These are phyloP conservation scores for Narthecium ossifragum DNA, from an alignment of 106 monocot species.

Conservation along the genomic window DNA sequence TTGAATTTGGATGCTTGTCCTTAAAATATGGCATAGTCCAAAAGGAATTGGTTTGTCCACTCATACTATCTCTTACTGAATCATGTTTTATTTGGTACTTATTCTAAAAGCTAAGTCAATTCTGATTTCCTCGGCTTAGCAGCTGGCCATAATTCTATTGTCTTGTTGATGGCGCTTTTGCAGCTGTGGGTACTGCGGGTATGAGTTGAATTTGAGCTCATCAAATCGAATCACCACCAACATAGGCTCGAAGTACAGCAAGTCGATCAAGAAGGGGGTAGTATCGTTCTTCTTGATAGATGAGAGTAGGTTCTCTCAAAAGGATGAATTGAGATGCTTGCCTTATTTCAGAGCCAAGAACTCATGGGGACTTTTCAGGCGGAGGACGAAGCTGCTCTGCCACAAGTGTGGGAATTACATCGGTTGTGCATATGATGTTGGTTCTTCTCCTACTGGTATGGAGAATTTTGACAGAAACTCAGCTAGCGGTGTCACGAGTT, in stretches of 20 bases:
- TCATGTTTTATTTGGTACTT: no score
- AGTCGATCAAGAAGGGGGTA: constrained; percentile 47
- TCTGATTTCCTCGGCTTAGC: no score
- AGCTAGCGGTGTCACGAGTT: constrained; percentile 8
- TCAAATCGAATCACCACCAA: constrained; percentile 39
- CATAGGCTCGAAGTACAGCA: constrained; percentile 53
- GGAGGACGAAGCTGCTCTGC: constrained; percentile 38
- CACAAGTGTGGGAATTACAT: constrained; percentile 47
- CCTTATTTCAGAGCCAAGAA: constrained; percentile 46
- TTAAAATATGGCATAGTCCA: no score
- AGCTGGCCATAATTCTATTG: no score
- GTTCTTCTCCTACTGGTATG: background rate
- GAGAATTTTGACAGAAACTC: constrained; percentile 13
- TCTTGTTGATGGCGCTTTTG: no score
- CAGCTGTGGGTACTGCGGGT: constrained; percentile 68
- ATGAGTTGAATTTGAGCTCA: constrained; percentile 49
- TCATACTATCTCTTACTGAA: no score
- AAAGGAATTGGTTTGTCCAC: no score
- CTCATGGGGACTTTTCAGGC: constrained; percentile 55
- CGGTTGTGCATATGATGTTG: constrained; percentile 40
- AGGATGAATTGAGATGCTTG: constrained; percentile 38
- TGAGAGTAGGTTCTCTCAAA: constrained; percentile 52
- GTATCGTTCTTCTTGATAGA: constrained; percentile 46
- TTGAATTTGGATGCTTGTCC: no score
- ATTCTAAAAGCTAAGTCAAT: no score